Evolutionary conservation across 768 basidiomycete species (phyloP).

Genomic region (Termitomyces sp.): DNA sequence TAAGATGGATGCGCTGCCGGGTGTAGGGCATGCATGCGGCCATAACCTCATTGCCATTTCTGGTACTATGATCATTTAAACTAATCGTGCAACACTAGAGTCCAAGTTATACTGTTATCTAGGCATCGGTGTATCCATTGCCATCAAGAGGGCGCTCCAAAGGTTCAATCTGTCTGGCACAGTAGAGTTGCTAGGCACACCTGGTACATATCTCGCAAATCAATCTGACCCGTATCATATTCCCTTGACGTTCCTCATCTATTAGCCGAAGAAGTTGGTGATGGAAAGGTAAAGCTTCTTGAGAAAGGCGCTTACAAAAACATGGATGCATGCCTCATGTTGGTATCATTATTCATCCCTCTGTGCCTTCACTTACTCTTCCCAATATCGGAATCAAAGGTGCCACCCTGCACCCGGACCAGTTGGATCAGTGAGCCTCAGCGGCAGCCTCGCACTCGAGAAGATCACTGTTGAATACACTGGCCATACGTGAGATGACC

Average conservation of each 20-base stretch:
- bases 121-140: constrained; percentile 68
- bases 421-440: constrained; percentile 58
- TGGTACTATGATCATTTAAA: constrained; percentile 14
- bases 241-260: neutral
- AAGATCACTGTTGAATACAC: constrained; percentile 56
- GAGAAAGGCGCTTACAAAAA: constrained; percentile 70
- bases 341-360: constrained; percentile 7
- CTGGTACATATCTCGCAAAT: constrained; percentile 37
- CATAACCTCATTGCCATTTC: constrained; percentile 79
- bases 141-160: constrained; percentile 56
- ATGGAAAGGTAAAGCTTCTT: constrained; percentile 66
- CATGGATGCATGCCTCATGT: constrained; percentile 79
- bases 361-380: neutral
- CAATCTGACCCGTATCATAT: neutral
- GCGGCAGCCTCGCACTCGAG: constrained; percentile 58
- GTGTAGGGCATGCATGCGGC: constrained; percentile 71
- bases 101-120: constrained; percentile 6
- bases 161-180: constrained; percentile 62
- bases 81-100: neutral
- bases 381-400: constrained; percentile 31
- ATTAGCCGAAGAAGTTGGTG: constrained; percentile 73
- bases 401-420: constrained; percentile 87
- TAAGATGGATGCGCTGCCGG: constrained; percentile 58
- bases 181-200: constrained; percentile 71
- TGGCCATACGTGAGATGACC: constrained; percentile 58